Evolutionary conservation across 495 filamentous ascomycete species (phyloP), one percentile per base, ranked within the genome.

Genomic region (Penicillium roqueforti): DNA sequence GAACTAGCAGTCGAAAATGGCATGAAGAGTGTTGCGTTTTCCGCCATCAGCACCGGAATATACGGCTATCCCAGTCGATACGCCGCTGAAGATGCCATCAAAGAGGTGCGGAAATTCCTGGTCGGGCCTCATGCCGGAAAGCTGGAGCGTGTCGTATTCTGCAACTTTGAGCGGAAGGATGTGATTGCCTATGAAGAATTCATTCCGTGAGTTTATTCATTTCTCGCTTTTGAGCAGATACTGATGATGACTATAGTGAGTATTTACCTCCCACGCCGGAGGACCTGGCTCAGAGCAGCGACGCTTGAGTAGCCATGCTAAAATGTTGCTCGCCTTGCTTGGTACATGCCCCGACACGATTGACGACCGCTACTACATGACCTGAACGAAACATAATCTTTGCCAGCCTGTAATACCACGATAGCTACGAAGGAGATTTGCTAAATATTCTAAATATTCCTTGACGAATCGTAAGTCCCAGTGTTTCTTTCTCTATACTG

Each of bases 11-110:
- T 83, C 0, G 76, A 84, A 36, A 75, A 85, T 50, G 72, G 74
- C 0, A 78, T 86, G 58, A 81, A 76, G 61, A 87, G 79, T 45
- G 81, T 98, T 50, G 93, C 90, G 0, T 97, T 98, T 61, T 79
- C 81, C 22, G 85, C 83, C 31, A 70, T 98, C 45, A 93, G 89
- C 59, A 96, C 92, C 9, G 93, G 93, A 1, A 65, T 95, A 0
- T 97, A 95, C 66, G 90, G 91, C 6, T 98, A 95, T 65, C 92
- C 92, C 4, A 87, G 82, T 61, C 53, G 61, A 3, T 76, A 83
- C 28, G 93, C 92, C 13, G 89, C 90, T 1, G 61, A 71, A 19
- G 76, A 82, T 37, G 93, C 88, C 2, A 68, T 87, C 47, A 71
- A 76, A 31, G 83, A 88, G 10, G 86, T 95, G 16, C 82, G 85